These are phyloP conservation scores for Hysterangium stoloniferum DNA, from an alignment of 768 basidiomycete genomes.

Conservation along the genomic window DNA sequence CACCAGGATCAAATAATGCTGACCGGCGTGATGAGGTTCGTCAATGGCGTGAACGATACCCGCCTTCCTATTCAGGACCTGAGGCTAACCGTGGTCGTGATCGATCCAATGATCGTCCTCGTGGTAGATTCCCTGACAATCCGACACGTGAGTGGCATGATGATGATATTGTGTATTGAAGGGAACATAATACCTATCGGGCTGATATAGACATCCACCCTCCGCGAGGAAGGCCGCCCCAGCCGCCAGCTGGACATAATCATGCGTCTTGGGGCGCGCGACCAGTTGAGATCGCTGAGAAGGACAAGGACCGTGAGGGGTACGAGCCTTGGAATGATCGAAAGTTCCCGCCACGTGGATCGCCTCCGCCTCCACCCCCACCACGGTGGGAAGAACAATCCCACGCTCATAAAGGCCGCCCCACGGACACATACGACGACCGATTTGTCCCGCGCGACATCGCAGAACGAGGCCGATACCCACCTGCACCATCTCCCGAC, in stretches of 20 bases:
- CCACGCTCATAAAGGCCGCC: background rate
- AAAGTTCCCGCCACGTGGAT: background rate
- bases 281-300: slow-evolving; percentile 1
- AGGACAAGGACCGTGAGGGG: slow-evolving; percentile 7
- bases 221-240: background rate
- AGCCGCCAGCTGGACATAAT: background rate
- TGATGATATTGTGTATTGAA: background rate
- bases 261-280: slow-evolving; percentile 1
- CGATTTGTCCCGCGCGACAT: slow-evolving; percentile 6
- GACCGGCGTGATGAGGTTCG: slow-evolving; percentile 8
- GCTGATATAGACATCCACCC: background rate
- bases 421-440: slow-evolving; percentile 6
- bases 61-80: background rate
- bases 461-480: background rate
- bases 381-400: background rate
- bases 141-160: slow-evolving; percentile 2
- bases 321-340: slow-evolving; percentile 1
- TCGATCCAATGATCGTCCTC: too few relatives aligned
- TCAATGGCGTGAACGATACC: slow-evolving; percentile 12
- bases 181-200: background rate
- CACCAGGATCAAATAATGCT: background rate
- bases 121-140: slow-evolving; percentile 3
- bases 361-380: slow-evolving; percentile 3
- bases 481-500: background rate
- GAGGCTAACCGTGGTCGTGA: slow-evolving; percentile 4